Base-by-base conservation (phyloP, 208 protist genomes). In the Wallacemonas sp. region DNA sequence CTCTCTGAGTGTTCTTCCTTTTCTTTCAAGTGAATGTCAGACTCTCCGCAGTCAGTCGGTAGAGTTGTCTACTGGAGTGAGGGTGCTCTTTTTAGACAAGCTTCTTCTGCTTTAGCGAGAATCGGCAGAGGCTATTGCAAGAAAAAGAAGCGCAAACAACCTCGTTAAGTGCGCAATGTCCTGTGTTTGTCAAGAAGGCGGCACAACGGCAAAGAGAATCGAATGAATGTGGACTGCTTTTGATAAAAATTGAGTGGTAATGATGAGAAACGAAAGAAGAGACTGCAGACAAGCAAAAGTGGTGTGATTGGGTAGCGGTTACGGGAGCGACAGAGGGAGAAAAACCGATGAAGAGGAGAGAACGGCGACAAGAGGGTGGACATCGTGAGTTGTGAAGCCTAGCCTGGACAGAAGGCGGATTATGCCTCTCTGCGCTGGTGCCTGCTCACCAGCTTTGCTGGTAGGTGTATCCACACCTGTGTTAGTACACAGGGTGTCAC, bases 201-300 rank as follows among this genome's bases (percentile, higher is more conserved):
- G 42, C 42, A n/a, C 5, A n/a, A 22, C 17, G 42, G 42, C 9
- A 19, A 19, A 6, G 17, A n/a, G 42, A 48, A 6, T n/a, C n/a
- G n/a, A n/a, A 21, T 46, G 41, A 26, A 8, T 46, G 15, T 24
- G 41, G 6, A n/a, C 8, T 46, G 15, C 15, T 46, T 46, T 46
- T 46, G 37, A 59, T 33, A 38, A 38, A 45, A 62, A 8, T 8
- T 62, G n/a, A 27, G 12, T 36, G 17, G 26, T 39, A 27, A 50
- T 64, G 33, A 36, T 37, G 48, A 55, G 21, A 64, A 64, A 24
- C 26, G 29, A 24, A 64, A 15, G 12, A 64, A 50, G 17, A 64
- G 34, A 12, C 41, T 46, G 41, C 24, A 6, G 15, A 19, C 5
- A 19, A 21, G 41, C 24, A 19, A 24, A 21, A 21, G 41, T 19